phyloP scores from a whole-genome alignment of 164 flowering plant species.

The Hamamelis virginiana region DNA sequence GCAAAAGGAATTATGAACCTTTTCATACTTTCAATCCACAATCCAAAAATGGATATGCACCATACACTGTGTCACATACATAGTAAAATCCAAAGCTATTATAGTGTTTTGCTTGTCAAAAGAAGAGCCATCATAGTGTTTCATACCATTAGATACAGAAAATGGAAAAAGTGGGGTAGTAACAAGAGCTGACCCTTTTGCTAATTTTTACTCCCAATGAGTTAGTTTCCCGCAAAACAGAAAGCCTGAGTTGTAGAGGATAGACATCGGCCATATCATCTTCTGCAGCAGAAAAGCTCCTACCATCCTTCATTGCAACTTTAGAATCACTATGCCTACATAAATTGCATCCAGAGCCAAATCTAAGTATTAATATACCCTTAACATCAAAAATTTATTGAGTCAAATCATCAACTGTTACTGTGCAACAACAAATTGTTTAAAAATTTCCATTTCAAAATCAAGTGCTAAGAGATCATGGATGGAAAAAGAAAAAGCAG shows the following conservation, averaged over 20 bases:
- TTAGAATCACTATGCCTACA: conserved; percentile 80
- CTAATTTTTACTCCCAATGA: conserved; percentile 69
- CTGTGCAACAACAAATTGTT: neutral
- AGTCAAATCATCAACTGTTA: neutral
- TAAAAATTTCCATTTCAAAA: neutral
- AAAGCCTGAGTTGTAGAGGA: conserved; percentile 80
- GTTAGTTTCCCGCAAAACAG: conserved; percentile 52
- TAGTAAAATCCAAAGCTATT: too few relatives aligned
- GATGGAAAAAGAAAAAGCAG: neutral
- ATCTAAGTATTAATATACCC: neutral
- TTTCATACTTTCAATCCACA: too few relatives aligned
- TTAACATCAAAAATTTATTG: neutral
- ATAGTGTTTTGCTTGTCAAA: too few relatives aligned
- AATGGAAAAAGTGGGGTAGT: neutral
- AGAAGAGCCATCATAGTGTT: too few relatives aligned
- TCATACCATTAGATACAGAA: neutral
- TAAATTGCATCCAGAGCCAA: neutral
- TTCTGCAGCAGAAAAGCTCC: conserved; percentile 53
- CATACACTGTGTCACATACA: too few relatives aligned
- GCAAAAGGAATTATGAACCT: too few relatives aligned
- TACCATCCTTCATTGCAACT: conserved; percentile 44
- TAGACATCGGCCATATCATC: conserved; percentile 83
- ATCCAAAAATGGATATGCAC: too few relatives aligned
- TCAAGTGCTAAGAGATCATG: neutral
- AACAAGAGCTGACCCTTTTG: conserved; percentile 64